These are phyloP conservation scores for Athelia psychrophila DNA, from an alignment of 1,284 basidiomycete genomes.

Conservation along the genomic window DNA sequence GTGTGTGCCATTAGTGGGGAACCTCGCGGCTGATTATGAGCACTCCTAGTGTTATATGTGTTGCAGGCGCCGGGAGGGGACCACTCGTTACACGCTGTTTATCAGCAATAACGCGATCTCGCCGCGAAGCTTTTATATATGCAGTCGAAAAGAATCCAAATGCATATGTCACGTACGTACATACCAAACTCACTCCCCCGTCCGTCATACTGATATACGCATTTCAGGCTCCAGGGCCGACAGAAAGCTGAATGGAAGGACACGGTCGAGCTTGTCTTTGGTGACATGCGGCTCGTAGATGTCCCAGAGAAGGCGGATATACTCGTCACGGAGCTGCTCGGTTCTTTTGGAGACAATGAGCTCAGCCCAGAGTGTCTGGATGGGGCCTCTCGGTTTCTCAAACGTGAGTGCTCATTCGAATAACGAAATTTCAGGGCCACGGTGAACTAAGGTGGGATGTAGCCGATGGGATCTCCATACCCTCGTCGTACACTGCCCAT, in stretches of 20 bases:
- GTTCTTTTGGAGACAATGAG: constrained; percentile 98
- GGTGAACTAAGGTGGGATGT: constrained; percentile 4
- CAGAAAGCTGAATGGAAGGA: constrained; percentile 83
- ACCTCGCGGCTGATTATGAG: constrained; percentile 9
- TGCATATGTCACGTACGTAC: constrained; percentile 84
- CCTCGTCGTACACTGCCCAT: constrained; percentile 93
- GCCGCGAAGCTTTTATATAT: constrained; percentile 69
- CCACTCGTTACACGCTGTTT: constrained; percentile 90
- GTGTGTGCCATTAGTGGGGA: constrained; percentile 19
- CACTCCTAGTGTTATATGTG: constrained; percentile 67
- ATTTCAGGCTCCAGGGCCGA: constrained; percentile 73
- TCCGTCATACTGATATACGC: constrained; percentile 10
- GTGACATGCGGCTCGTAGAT: constrained; percentile 88
- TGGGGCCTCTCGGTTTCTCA: constrained; percentile 90
- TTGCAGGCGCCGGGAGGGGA: constrained; percentile 95
- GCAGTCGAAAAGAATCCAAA: constrained; percentile 97
- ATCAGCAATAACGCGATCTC: constrained; percentile 72
- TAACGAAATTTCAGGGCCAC: too few species aligned
- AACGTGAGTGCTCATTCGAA: constrained; percentile 53
- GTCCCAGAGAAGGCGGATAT: constrained; percentile 90
- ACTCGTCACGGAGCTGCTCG: constrained; percentile 92
- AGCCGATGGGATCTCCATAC: constrained; percentile 95
- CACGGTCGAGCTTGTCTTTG: constrained; percentile 80
- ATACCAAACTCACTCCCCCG: constrained; percentile 6
- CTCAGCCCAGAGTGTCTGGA: constrained; percentile 97